phyloP scores from a whole-genome alignment of 2,329 filamentous ascomycete species.

The Pyrenophora seminiperda region DNA sequence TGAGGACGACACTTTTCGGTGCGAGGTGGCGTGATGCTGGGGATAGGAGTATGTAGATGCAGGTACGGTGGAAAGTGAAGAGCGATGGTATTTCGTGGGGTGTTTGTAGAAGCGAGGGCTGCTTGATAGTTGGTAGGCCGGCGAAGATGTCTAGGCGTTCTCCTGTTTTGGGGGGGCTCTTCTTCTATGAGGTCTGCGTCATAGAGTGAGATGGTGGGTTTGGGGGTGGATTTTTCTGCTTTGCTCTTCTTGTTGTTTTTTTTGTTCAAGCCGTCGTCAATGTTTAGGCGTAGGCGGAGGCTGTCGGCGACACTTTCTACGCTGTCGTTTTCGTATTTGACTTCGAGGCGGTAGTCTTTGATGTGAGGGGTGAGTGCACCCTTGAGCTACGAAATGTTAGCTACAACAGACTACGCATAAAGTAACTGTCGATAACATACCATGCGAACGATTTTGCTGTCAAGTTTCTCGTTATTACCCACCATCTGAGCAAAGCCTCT shows the following conservation, averaged over 20 bases:
- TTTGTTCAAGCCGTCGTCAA: neutral
- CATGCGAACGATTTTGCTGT: slow-evolving; percentile 12
- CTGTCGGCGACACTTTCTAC: slow-evolving; percentile 4
- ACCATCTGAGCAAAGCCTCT: slow-evolving; percentile 12
- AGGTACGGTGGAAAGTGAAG: slow-evolving; percentile 9
- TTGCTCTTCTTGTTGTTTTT: neutral
- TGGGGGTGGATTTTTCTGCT: neutral
- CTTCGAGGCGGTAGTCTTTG: slow-evolving; percentile 8
- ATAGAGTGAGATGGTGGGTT: slow-evolving; percentile 5
- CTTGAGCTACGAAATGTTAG: slow-evolving; percentile 3
- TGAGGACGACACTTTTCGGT: slow-evolving; percentile 6
- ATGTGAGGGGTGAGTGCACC: slow-evolving; percentile 11
- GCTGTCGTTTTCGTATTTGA: slow-evolving; percentile 12
- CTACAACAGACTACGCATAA: neutral
- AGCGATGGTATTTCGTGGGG: slow-evolving; percentile 2
- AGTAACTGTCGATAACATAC: neutral
- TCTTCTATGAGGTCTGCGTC: neutral
- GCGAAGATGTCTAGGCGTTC: slow-evolving; percentile 1
- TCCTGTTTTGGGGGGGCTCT: slow-evolving; percentile 1
- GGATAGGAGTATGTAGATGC: slow-evolving; percentile 7
- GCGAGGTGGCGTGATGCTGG: slow-evolving; percentile 3
- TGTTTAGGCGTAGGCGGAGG: neutral
- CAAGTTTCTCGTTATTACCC: slow-evolving; percentile 5
- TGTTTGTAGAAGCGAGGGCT: slow-evolving; percentile 2
- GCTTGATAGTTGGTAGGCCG: slow-evolving; percentile 1